These are phyloP conservation scores for Ziziphus jujuba DNA, from an alignment of 306 rosid genomes.

Conservation along the genomic window DNA sequence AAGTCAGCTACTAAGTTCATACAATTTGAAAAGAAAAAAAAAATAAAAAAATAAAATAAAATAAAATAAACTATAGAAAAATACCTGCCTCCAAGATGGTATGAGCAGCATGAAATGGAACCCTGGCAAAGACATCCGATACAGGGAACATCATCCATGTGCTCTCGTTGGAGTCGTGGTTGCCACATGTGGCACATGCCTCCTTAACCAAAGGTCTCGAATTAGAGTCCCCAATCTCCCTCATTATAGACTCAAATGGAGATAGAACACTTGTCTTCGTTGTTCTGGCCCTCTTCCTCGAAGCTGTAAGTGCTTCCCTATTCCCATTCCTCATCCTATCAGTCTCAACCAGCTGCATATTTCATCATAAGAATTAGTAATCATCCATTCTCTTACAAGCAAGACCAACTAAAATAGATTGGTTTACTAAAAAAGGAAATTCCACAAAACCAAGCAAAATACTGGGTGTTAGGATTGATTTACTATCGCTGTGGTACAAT, in stretches of 20 bases:
- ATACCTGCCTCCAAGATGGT: slow-evolving; percentile 74
- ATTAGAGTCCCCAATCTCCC: slow-evolving; percentile 52
- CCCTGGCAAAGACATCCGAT: slow-evolving; percentile 69
- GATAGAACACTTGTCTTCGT: slow-evolving; percentile 78
- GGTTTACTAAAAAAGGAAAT: neutral
- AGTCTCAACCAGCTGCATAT: slow-evolving; percentile 66
- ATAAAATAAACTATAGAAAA: neutral
- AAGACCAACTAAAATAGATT: neutral
- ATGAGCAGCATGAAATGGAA: slow-evolving; percentile 91
- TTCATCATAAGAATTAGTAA: slow-evolving; percentile 15
- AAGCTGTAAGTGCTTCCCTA: slow-evolving; percentile 84
- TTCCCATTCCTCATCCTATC: slow-evolving; percentile 85
- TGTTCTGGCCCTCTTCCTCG: slow-evolving; percentile 79
- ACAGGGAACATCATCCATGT: slow-evolving; percentile 88
- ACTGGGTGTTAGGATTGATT: neutral
- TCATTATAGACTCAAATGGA: slow-evolving; percentile 84
- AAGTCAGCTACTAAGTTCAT: neutral
- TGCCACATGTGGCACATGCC: slow-evolving; percentile 79
- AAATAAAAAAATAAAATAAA: too few species aligned
- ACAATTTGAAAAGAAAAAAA: neutral
- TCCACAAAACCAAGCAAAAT: neutral
- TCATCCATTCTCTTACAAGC: slow-evolving; percentile 3
- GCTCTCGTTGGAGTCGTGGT: slow-evolving; percentile 67
- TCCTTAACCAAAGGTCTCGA: slow-evolving; percentile 79
- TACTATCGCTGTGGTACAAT: neutral